Evolutionary conservation across 352 stramenopile genomes (phyloP), one percentile per base, ranked within the genome.

Genomic region (Aphanomyces stellatus): DNA sequence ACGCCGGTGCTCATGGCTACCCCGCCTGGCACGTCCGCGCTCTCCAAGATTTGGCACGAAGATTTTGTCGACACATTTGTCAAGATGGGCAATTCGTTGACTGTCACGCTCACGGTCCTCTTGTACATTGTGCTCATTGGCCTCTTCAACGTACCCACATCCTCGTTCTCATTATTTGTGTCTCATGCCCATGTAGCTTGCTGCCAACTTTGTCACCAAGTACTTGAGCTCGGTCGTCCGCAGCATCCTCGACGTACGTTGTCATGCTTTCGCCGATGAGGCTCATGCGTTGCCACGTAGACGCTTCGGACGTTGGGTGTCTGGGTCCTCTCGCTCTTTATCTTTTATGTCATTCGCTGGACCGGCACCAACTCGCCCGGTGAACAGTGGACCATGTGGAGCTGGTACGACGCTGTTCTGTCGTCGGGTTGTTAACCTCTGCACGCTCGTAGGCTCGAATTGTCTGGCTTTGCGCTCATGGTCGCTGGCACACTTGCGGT

Each of bases 151-250:
- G 84, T 90, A 30, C 88, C n/a, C 4, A 30, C 17, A 11, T 64
- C 13, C 24, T 17, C n/a, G 3, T 66, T 19, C 4, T 28, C 31
- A 22, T 11, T 27, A 30, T 5, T 40, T 53, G n/a, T 17, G 48
- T 22, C 28, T 43, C 8, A 24, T 55, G 7, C 4, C 33, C 24
- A 27, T 56, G 27, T 67, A 67, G 60, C 60, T 71, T 0, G 56
- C 82, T 4, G 85, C 72, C 34, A 93, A 90, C 66, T 91, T 91
- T 72, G 85, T 93, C 11, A 93, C 85, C 48, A 93, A 93, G 75
- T 84, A 93, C 65, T 72, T 93, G 15, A 90, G 81, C 30, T 80
- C 82, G 1, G 81, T 91, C 71, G 88, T 93, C 76, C 82, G 85
- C 43, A 89, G 80, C 69, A 93, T 93, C 55, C 69, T 76, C 42